Base-by-base conservation (phyloP, 345 rosid species). In the Firmiana major region DNA sequence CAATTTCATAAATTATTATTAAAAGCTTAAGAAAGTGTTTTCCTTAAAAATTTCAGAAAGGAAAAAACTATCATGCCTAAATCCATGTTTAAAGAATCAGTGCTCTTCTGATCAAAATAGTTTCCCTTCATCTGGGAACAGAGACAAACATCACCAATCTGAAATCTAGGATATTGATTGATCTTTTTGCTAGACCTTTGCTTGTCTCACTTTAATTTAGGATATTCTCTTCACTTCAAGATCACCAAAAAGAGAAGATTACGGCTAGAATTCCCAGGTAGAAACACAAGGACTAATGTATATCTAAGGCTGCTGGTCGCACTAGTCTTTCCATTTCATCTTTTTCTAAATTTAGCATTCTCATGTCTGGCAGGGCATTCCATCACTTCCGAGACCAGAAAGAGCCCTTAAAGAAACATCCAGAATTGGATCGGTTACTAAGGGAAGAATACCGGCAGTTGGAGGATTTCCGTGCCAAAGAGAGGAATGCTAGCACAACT, bases 401-500 rank as follows among this genome's bases (percentile, higher is more conserved):
- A 77, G 91, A 84, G 68, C 87, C 86, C 11, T 63, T 94, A 48
- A 84, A 80, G 87, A 92, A 92, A 82, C 89, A 84, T 72, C 93
- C 92, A 0, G 97, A 97, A 76, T 78, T 97, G 84, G 97, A 97
- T 82, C 91, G 86, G 84, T 80, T 97, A 82, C 88, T 97, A 7
- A 87, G 82, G 63, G 94, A 90, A 74, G 94, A 90, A 75, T 92
- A 85, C 75, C 81, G 86, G 17, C 83, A 87, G 83, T 75, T 97
- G 82, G 90, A 83, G 0, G 98, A 96, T 73, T 96, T 96, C 86
- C 93, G 90, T 3, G 78, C 87, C 62, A 92, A 85, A 83, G 97
- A 89, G 60, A 76, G 68, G 69, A 34, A 60, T 7, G 75, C 9
- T 6, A 81, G 58, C 70, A 55, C 57, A 2, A 86, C 6, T 81